Evolutionary conservation across 352 stramenopile species (phyloP), one percentile per base, ranked within the genome.

Genomic region (Phytopythium oedochilum): DNA sequence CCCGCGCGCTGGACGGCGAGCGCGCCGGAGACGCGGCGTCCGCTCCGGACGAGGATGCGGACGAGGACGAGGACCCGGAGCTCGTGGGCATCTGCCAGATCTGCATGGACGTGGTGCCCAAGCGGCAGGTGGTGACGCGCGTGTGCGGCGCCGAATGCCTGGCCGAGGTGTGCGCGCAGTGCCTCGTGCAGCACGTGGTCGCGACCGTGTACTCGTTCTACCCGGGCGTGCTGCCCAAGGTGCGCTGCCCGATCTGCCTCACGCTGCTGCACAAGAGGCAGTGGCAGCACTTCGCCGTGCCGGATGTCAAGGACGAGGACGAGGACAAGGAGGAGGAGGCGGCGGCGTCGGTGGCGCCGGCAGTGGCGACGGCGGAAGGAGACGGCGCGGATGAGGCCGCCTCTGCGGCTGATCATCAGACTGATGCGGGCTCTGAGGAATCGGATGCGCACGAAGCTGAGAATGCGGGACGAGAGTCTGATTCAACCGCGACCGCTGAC

Each of bases 211-310:
- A 84, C 58, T 70, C 71, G 56, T 84, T 70, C 57, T 87, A 87
- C 64, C 64, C 73, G 0, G 76, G 76, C 10, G 69, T 84, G 32
- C 54, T 87, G 25, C 76, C 76, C n/a, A 84, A 84, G 66, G 71
- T 87, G 43, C 73, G 73, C n/a, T 87, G 76, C 22, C 76, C 76
- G n/a, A 66, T 78, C 52, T 87, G 76, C 46, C 55, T 87, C 42
- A 75, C 55, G 11, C 61, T 79, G 15, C 51, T 84, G 14, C 78
- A 83, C 55, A 83, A 77, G 51, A 61, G 53, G 42, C 71, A 77
- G 46, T 87, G 76, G 76, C 54, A 55, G 12, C 55, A 60, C 8
- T 81, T 70, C 25, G 59, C 84, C 9, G 46, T 62, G 14, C 62
- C 74, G n/a, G 23, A 29, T 0, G 7, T 22, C 23, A 39, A 26